A percentile compares a stretch with the other conserved stretches of the same genome.
phyloP scores from a whole-genome alignment of 768 basidiomycete genomes.

The Russula abietina region DNA sequence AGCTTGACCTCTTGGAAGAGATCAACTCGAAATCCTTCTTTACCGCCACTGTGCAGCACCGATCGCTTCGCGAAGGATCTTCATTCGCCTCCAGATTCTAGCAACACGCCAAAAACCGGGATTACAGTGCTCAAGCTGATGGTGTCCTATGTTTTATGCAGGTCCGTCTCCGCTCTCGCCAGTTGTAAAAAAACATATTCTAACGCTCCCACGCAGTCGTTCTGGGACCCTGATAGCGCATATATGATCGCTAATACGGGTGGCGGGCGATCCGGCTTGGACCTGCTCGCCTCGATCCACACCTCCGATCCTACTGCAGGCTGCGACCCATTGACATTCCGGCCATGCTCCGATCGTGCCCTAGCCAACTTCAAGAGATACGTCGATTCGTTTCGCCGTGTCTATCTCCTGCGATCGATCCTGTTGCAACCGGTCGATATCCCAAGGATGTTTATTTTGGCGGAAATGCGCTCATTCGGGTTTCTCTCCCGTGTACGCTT shows the following conservation, averaged over 20 bases:
- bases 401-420: slow-evolving; percentile 66
- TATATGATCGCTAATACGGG: slow-evolving; percentile 58
- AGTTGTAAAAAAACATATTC: neutral
- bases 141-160: slow-evolving; percentile 64
- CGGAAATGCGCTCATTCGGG: no score
- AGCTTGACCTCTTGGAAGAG: slow-evolving; percentile 65
- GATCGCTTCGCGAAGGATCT: slow-evolving; percentile 39
- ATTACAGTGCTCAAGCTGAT: slow-evolving; percentile 43
- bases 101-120: slow-evolving; percentile 39
- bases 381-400: slow-evolving; percentile 61
- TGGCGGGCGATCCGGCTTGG: slow-evolving; percentile 65
- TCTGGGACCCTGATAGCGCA: slow-evolving; percentile 16
- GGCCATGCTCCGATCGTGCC: slow-evolving; percentile 57
- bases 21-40: slow-evolving; percentile 38
- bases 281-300: slow-evolving; percentile 59
- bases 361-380: slow-evolving; percentile 54
- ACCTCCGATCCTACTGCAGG: slow-evolving; percentile 61
- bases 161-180: slow-evolving; percentile 32
- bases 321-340: slow-evolving; percentile 45
- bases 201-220: neutral
- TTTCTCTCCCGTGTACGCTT: no score
- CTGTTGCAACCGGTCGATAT: slow-evolving; percentile 38
- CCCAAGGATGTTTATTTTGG: slow-evolving; percentile 63
- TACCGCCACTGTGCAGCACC: neutral
- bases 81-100: slow-evolving; percentile 48